Conservation (phyloP, 306 rosid genomes). For the Cucurbita pepo region DNA sequence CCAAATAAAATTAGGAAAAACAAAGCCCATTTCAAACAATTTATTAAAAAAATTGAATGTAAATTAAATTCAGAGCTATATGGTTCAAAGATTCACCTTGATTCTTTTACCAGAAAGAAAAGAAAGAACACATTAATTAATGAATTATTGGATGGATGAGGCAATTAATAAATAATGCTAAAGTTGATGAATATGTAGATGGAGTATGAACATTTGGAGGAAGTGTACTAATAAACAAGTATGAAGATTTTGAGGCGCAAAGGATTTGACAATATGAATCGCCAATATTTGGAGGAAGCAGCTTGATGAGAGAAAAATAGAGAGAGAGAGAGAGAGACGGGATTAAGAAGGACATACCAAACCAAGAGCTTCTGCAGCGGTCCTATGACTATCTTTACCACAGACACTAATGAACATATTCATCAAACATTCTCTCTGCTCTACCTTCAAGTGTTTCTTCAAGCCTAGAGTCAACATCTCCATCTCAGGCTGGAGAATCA, state of each 20-base stretch:
- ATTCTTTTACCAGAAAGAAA: too few relatives aligned
- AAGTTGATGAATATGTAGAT: neutral
- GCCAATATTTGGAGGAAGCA: neutral
- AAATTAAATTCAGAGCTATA: neutral
- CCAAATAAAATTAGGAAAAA: too few relatives aligned
- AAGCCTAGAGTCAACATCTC: slow-evolving; percentile 89
- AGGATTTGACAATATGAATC: neutral
- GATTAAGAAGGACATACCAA: slow-evolving; percentile 33
- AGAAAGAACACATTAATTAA: neutral
- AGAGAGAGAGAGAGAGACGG: neutral
- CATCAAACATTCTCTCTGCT: slow-evolving; percentile 61
- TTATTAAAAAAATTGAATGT: too few relatives aligned
- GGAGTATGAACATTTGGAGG: too few relatives aligned
- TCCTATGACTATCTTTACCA: slow-evolving; percentile 36
- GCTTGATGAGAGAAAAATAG: neutral
- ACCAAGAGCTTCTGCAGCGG: slow-evolving; percentile 76
- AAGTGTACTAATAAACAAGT: neutral
- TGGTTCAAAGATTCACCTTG: neutral
- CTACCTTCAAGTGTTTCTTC: slow-evolving; percentile 59
- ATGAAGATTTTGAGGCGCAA: neutral
- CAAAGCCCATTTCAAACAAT: too few relatives aligned
- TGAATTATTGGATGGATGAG: neutral
- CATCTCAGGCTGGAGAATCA: slow-evolving; percentile 68
- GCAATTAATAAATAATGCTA: neutral
- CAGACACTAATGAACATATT: slow-evolving; percentile 44